Evolutionary conservation across 495 filamentous ascomycete species (phyloP), one percentile per base, ranked within the genome.

Genomic region (Delitschia confertaspora): DNA sequence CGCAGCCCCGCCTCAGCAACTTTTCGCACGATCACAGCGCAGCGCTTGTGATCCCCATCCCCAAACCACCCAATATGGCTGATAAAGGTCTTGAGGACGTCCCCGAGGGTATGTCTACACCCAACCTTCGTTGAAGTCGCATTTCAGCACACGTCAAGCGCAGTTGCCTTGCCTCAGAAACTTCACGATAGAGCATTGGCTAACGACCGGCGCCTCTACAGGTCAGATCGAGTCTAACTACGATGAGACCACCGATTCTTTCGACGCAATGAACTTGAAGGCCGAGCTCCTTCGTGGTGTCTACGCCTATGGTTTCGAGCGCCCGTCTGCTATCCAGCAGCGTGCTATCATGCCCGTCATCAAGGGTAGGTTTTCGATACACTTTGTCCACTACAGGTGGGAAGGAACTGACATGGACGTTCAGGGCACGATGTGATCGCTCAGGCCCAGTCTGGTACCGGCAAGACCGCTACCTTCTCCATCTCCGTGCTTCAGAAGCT

Each of bases 141-240:
- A 21, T 21, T 9, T 19, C 43, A 16, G 3, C 29, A 17, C 35
- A 16, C 30, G 4, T 9, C 32, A 18, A 54, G 57, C 45, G 38
- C 51, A 42, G 33, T 58, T 53, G 33, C 44, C 34, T n/a, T 20
- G 31, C 52, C 51, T 41, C 52, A 33, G 21, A 38, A 46, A 49
- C 34, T 29, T 46, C 41, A 16, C 11, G 37, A 34, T 25, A 19
- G 38, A 38, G 42, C 42, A 10, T 27, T 47, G 19, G 52, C 53
- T 57, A 45, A 59, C 47, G 3, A 19, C 16, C 23, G 10, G 9
- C 47, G 26, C 38, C 36, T 32, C 36, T 60, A 61, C 69, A 93
- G 93, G 84, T 64, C 84, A 88, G 72, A 96, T 99, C 74, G 91
- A 96, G 73, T 95, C 88, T 61, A 99, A 96, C 84, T 99, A 99